Evolutionary conservation across 768 basidiomycete species (phyloP).

Genomic region (Suillus sp.): DNA sequence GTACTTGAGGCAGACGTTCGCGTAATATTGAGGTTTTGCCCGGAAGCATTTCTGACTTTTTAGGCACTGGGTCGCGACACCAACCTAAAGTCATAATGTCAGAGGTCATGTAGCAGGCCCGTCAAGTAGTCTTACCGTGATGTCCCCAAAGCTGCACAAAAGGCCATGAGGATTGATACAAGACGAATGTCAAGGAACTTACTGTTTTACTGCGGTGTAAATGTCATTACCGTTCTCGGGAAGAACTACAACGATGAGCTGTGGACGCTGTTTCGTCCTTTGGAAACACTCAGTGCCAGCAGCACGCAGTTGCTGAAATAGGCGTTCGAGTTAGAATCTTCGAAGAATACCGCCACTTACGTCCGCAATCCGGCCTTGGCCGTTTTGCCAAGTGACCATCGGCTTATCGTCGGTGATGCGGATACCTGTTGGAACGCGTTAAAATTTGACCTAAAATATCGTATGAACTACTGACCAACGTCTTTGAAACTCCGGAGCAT

Average conservation of each 20-base stretch:
- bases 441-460: not conserved
- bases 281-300: slow-evolving; percentile 50
- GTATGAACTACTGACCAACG: slow-evolving; percentile 54
- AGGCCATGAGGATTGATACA: slow-evolving; percentile 11
- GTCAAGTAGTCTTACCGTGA: slow-evolving; percentile 41
- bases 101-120: not conserved
- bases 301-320: slow-evolving; percentile 46
- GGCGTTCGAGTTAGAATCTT: not conserved
- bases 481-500: slow-evolving; percentile 49
- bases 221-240: slow-evolving; percentile 78
- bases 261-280: slow-evolving; percentile 46
- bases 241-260: slow-evolving; percentile 65
- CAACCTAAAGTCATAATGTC: slow-evolving; percentile 43
- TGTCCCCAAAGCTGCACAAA: slow-evolving; percentile 68
- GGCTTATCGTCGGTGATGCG: slow-evolving; percentile 46
- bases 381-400: slow-evolving; percentile 55
- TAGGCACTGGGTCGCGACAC: slow-evolving; percentile 80
- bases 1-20: slow-evolving; percentile 80
- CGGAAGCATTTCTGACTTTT: slow-evolving; percentile 64
- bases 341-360: slow-evolving; percentile 30
- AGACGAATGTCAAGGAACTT: slow-evolving; percentile 29
- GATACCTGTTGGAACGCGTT: slow-evolving; percentile 51
- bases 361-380: slow-evolving; percentile 54
- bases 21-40: slow-evolving; percentile 77
- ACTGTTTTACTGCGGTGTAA: slow-evolving; percentile 81